These are phyloP conservation scores for Bocquillonia castaneifolia DNA, from an alignment of 441 rosid species.

Conservation along the genomic window DNA sequence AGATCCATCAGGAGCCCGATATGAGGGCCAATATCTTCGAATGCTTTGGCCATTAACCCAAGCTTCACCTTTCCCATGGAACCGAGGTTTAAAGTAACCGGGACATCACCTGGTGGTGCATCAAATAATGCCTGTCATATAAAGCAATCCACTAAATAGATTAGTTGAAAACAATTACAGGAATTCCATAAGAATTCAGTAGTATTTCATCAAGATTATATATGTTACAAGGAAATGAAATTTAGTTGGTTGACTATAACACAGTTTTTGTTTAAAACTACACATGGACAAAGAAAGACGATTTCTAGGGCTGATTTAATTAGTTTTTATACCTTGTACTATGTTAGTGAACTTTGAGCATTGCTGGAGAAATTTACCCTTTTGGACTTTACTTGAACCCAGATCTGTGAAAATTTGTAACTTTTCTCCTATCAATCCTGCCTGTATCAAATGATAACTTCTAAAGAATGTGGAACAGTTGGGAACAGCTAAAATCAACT, in stretches of 20 bases:
- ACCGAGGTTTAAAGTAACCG: slow-evolving; percentile 60
- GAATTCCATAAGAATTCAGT: no score
- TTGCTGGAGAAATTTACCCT: slow-evolving; percentile 36
- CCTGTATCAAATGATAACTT: slow-evolving; percentile 28
- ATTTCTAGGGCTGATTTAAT: no score
- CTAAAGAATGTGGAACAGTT: neutral
- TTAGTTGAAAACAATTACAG: neutral
- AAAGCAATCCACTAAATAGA: neutral
- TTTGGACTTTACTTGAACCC: slow-evolving; percentile 34
- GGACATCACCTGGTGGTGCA: slow-evolving; percentile 50
- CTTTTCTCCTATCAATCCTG: slow-evolving; percentile 52
- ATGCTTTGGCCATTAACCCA: slow-evolving; percentile 82
- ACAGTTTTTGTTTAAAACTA: no score
- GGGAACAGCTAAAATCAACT: neutral
- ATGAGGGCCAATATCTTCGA: slow-evolving; percentile 77
- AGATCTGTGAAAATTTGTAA: slow-evolving; percentile 30
- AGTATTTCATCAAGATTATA: no score
- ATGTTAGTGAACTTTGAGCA: slow-evolving; percentile 33
- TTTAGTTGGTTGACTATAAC: no score
- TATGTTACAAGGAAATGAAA: no score
- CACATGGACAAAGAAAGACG: no score
- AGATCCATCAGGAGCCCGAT: slow-evolving; percentile 47
- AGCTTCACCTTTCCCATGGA: slow-evolving; percentile 84
- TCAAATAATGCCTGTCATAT: slow-evolving; percentile 47
- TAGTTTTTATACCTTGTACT: slow-evolving; percentile 83